Conservation (phyloP, 441 rosid genomes). For the Erodium texanum region DNA sequence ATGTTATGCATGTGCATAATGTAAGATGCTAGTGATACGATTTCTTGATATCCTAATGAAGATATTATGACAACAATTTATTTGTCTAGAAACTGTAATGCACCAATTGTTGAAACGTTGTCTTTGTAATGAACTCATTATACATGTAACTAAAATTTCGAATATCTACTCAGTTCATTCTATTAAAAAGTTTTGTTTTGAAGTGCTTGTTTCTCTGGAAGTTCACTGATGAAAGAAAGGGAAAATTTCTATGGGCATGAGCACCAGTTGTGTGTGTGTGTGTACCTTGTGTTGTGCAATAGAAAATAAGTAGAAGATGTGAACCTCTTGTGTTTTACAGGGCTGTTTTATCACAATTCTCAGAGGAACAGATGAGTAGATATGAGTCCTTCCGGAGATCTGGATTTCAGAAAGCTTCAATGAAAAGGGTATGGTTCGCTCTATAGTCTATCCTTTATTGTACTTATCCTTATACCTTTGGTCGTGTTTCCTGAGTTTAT, state of each 20-base stretch:
- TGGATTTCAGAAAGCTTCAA: constrained; percentile 23
- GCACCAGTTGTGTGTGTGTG: too few species aligned
- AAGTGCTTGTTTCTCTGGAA: background rate
- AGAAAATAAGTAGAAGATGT: background rate
- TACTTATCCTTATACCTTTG: background rate
- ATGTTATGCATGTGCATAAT: background rate
- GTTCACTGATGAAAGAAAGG: too few species aligned
- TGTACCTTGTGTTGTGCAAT: too few species aligned
- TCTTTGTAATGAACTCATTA: background rate
- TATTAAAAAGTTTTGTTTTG: background rate
- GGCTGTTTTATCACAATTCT: constrained; percentile 19
- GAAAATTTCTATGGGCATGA: too few species aligned
- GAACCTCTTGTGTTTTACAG: background rate
- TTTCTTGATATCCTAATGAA: background rate
- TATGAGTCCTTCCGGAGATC: constrained; percentile 25
- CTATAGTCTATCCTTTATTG: background rate
- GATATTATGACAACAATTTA: background rate
- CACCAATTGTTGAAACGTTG: background rate
- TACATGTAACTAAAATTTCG: background rate
- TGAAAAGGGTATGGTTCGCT: constrained; percentile 9
- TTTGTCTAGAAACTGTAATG: background rate
- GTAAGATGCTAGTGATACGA: background rate
- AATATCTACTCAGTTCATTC: background rate
- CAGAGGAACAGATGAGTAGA: constrained; percentile 22
- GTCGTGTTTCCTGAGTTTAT: background rate